Evolutionary conservation across 306 rosid species (phyloP).

Genomic region (Acacia melanoxylon): DNA sequence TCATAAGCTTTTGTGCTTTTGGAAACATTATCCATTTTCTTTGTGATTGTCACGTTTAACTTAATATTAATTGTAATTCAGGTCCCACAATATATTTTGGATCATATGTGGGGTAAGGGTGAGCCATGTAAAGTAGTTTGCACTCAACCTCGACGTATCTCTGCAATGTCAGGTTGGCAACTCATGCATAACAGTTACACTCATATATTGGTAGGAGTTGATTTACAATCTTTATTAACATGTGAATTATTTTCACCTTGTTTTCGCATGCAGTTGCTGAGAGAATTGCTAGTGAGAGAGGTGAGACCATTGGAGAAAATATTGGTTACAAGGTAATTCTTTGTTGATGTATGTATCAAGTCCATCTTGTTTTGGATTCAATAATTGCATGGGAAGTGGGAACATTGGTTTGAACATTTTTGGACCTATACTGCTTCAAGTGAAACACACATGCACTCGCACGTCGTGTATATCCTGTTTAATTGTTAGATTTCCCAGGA

Average conservation of each 20-base stretch:
- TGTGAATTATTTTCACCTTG: conserved; percentile 19
- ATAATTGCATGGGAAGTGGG: conserved; percentile 3
- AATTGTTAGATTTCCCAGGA: not conserved
- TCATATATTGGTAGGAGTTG: not conserved
- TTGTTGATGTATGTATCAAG: not conserved
- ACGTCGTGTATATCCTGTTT: not conserved
- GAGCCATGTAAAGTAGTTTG: conserved; percentile 80
- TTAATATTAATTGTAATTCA: conserved; percentile 41
- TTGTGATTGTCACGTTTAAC: conserved; percentile 9
- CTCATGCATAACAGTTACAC: not conserved
- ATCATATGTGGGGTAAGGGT: conserved; percentile 85
- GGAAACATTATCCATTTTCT: conserved; percentile 22
- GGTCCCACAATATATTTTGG: conserved; percentile 96
- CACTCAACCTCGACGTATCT: conserved; percentile 97
- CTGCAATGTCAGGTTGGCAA: conserved; percentile 81
- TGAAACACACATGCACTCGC: not conserved
- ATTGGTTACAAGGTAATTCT: conserved; percentile 91
- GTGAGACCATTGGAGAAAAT: conserved; percentile 68
- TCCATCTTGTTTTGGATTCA: conserved; percentile 16
- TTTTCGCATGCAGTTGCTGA: conserved; percentile 73
- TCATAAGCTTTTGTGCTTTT: conserved; percentile 29
- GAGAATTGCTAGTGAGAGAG: conserved; percentile 86
- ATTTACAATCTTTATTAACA: conserved; percentile 22
- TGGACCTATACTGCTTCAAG: conserved; percentile 11
- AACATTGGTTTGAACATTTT: conserved; percentile 5